These are phyloP conservation scores for Leucosporidium scottii DNA, from an alignment of 768 basidiomycete genomes.

Conservation along the genomic window DNA sequence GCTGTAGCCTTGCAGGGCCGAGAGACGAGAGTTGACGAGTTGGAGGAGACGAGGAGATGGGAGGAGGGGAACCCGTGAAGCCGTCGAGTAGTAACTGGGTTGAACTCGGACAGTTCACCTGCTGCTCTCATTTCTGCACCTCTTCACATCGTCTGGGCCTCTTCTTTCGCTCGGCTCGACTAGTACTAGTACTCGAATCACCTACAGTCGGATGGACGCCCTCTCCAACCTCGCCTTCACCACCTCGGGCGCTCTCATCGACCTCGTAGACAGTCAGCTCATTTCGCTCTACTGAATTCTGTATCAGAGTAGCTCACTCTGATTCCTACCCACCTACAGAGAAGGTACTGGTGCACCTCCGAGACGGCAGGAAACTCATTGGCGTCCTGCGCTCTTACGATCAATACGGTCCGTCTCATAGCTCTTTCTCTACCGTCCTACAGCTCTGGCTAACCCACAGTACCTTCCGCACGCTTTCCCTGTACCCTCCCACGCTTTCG, in stretches of 20 bases:
- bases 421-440: background rate
- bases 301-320: conserved; percentile 32
- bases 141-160: too few species aligned
- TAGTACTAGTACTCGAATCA: too few species aligned
- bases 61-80: too few species aligned
- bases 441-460: background rate
- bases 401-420: conserved; percentile 73
- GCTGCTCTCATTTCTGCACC: too few species aligned
- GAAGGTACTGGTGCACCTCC: conserved; percentile 94
- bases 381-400: conserved; percentile 96
- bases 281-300: background rate
- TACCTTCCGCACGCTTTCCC: background rate
- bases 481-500: background rate
- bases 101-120: too few species aligned
- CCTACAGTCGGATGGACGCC: conserved; percentile 18
- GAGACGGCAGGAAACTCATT: conserved; percentile 93
- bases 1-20: too few species aligned
- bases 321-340: conserved; percentile 49
- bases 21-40: too few species aligned
- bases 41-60: too few species aligned
- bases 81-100: too few species aligned
- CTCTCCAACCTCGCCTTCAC: conserved; percentile 68
- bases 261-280: conserved; percentile 99
- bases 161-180: too few species aligned
- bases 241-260: conserved; percentile 94